phyloP scores from a whole-genome alignment of 805 yeast genomes.

The Wickerhamiella domercqiae region DNA sequence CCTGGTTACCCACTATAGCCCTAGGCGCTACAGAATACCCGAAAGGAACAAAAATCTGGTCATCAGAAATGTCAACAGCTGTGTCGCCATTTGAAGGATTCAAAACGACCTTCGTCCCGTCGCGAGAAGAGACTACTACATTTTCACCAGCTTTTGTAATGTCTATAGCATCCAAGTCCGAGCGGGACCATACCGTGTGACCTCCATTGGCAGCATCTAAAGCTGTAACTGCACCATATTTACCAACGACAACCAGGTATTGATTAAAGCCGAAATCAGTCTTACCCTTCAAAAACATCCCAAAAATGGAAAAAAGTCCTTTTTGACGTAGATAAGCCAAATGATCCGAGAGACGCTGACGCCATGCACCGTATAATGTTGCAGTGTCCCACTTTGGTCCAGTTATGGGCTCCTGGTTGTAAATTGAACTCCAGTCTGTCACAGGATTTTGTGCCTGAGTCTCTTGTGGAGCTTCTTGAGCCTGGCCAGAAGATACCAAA shows the following conservation, averaged over 20 bases:
- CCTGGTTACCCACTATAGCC: conserved; percentile 3
- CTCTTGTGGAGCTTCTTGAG: not conserved
- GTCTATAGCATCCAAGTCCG: not conserved
- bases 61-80: conserved; percentile 5
- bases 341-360: not conserved
- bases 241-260: conserved; percentile 20
- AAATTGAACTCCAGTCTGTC: not conserved
- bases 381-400: not conserved
- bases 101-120: conserved; percentile 13
- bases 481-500: conserved; percentile 11
- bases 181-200: conserved; percentile 12
- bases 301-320: not conserved
- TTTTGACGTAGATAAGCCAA: not conserved
- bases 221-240: conserved; percentile 20
- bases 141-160: not conserved
- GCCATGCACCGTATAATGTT: conserved; percentile 1
- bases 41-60: not conserved
- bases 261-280: conserved; percentile 24
- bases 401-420: not conserved
- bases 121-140: conserved; percentile 1
- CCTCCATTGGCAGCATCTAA: conserved; percentile 16
- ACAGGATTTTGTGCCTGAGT: not conserved
- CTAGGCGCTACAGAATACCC: not conserved
- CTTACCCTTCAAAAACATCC: not conserved
- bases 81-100: conserved; percentile 5